A percentile compares a stretch with the other conserved stretches of the same genome.
These are phyloP conservation scores for Fagopyrum homotropicum DNA, from an alignment of 148 eudicot genomes.

Conservation along the genomic window DNA sequence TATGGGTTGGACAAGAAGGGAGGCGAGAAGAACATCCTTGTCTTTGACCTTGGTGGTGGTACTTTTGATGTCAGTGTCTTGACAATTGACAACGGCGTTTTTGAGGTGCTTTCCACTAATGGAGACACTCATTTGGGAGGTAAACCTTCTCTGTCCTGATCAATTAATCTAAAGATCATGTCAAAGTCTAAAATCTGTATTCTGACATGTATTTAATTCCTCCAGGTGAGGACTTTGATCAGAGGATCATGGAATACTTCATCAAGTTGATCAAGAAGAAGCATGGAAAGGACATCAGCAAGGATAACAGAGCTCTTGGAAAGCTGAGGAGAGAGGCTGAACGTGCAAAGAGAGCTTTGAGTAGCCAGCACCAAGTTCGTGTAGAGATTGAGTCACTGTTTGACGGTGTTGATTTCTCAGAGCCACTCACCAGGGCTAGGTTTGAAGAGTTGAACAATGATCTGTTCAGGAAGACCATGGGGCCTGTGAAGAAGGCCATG, in stretches of 20 bases:
- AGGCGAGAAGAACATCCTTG: constrained; percentile 12
- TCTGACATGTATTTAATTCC: not conserved
- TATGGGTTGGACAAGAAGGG: constrained; percentile 15
- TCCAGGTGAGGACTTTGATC: constrained; percentile 14
- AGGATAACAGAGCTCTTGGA: constrained; percentile 13
- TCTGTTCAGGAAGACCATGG: constrained; percentile 15
- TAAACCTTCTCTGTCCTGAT: not conserved
- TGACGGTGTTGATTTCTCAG: constrained; percentile 11
- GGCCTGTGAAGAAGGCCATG: constrained; percentile 14
- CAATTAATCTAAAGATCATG: too few relatives aligned
- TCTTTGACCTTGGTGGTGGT: constrained; percentile 12
- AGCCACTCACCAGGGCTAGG: constrained; percentile 13
- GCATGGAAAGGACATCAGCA: constrained; percentile 14
- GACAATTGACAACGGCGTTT: constrained; percentile 8
- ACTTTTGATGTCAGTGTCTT: constrained; percentile 14
- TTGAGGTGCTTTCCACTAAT: constrained; percentile 14
- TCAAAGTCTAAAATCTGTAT: too few relatives aligned
- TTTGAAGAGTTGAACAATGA: constrained; percentile 14
- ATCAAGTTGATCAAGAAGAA: constrained; percentile 16
- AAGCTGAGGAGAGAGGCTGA: constrained; percentile 9
- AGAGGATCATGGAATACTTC: constrained; percentile 14
- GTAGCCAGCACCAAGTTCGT: constrained; percentile 14
- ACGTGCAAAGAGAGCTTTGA: constrained; percentile 13
- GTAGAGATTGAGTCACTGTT: constrained; percentile 13
- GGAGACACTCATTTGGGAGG: constrained; percentile 16